phyloP scores from a whole-genome alignment of 306 rosid genomes.

The Trifolium fragiferum region DNA sequence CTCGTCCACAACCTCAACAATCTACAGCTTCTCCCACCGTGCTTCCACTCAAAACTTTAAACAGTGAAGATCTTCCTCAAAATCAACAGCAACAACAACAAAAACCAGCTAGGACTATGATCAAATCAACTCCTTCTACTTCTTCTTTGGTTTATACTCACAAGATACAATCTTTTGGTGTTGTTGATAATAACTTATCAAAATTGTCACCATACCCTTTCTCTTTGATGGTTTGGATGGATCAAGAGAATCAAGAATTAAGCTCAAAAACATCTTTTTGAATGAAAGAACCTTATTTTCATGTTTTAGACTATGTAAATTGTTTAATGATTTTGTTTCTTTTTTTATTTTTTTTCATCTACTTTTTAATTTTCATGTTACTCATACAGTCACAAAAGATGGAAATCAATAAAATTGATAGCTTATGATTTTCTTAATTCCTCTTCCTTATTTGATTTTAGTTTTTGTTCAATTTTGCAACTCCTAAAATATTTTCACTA shows the following conservation, averaged over 20 bases:
- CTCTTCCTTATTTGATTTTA: neutral
- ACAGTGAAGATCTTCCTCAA: slow-evolving; percentile 24
- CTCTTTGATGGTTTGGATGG: slow-evolving; percentile 37
- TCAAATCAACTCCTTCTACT: slow-evolving; percentile 32
- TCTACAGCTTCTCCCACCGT: slow-evolving; percentile 36
- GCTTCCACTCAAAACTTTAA: slow-evolving; percentile 39
- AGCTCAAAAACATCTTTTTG: neutral
- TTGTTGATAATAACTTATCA: slow-evolving; percentile 5
- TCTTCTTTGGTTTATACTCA: slow-evolving; percentile 31
- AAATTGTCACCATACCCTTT: slow-evolving; percentile 34
- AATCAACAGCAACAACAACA: slow-evolving; percentile 24
- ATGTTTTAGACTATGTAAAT: slow-evolving; percentile 28
- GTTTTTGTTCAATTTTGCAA: slow-evolving; percentile 3
- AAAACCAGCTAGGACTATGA: slow-evolving; percentile 22
- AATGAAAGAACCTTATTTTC: slow-evolving; percentile 25
- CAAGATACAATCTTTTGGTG: neutral
- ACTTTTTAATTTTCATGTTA: neutral
- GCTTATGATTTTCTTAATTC: slow-evolving; percentile 20
- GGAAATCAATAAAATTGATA: slow-evolving; percentile 32
- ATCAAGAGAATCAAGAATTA: slow-evolving; percentile 31
- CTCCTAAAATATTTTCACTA: neutral
- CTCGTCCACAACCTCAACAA: slow-evolving; percentile 52
- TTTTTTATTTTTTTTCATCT: neutral
- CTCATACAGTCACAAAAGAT: neutral
- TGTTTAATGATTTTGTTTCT: slow-evolving; percentile 16